These are phyloP conservation scores for Fraxinus angustifolia DNA, from an alignment of 305 asterid genomes.

Conservation along the genomic window DNA sequence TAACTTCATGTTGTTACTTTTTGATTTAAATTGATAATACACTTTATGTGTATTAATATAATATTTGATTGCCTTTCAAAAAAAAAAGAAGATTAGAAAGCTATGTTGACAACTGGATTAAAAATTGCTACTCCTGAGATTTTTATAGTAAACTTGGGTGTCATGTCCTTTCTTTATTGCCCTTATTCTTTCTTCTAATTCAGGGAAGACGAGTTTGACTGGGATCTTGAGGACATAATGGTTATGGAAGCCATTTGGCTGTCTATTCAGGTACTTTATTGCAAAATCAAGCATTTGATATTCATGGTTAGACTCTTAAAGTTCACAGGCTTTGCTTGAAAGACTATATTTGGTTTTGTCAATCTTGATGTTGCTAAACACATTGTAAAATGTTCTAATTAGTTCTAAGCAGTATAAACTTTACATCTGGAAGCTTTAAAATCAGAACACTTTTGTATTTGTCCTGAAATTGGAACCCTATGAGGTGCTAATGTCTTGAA, in stretches of 20 bases:
- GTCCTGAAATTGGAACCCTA: neutral
- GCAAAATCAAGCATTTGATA: neutral
- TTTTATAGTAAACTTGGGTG: neutral
- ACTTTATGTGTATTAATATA: too few species aligned
- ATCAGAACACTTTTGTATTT: neutral
- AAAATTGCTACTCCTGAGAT: conserved; percentile 7
- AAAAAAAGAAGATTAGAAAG: neutral
- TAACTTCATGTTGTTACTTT: too few species aligned
- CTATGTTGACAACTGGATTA: neutral
- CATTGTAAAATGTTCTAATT: neutral
- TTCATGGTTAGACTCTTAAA: neutral
- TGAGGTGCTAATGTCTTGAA: neutral
- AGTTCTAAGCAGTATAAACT: neutral
- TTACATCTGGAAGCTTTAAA: neutral
- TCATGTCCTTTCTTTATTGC: conserved; percentile 12
- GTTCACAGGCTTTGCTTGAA: conserved; percentile 4
- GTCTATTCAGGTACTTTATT: conserved; percentile 74
- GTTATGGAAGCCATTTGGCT: conserved; percentile 98
- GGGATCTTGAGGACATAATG: conserved; percentile 97
- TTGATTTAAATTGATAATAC: too few species aligned
- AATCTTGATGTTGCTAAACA: neutral
- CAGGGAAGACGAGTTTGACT: conserved; percentile 91
- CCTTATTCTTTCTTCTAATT: conserved; percentile 20
- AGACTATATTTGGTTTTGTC: neutral
- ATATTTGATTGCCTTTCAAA: too few species aligned